phyloP scores from a whole-genome alignment of 2,329 filamentous ascomycete genomes.

The Proliferodiscus dingleyae region DNA sequence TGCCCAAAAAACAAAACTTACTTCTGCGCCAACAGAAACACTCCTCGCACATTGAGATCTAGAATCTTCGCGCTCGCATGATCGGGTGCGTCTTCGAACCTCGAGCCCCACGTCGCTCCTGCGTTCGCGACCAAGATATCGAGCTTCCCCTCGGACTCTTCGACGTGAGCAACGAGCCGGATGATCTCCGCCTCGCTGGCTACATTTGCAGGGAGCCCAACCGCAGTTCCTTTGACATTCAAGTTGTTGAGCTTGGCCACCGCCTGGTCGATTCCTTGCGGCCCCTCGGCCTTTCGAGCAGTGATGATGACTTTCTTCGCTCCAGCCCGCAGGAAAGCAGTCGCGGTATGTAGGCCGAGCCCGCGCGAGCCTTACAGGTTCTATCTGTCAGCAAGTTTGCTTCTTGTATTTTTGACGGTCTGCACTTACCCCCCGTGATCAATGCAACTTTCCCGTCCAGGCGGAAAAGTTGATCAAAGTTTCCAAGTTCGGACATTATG shows the following conservation, averaged over 20 bases:
- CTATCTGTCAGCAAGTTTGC: no score
- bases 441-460: no score
- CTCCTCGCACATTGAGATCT: conserved; percentile 65
- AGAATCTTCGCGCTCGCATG: conserved; percentile 61
- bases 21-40: conserved; percentile 55
- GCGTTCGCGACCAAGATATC: conserved; percentile 70
- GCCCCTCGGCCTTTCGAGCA: conserved; percentile 63
- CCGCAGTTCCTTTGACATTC: conserved; percentile 51
- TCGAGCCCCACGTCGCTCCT: conserved; percentile 64
- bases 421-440: no score
- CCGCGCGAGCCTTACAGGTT: no score
- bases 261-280: conserved; percentile 50
- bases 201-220: conserved; percentile 62
- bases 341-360: no score
- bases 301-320: conserved; percentile 68
- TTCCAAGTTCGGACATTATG: no score
- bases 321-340: no score
- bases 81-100: conserved; percentile 59
- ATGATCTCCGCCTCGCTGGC: conserved; percentile 58
- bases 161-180: conserved; percentile 52
- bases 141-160: conserved; percentile 51
- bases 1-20: no score
- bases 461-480: no score
- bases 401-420: no score
- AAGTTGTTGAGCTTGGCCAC: conserved; percentile 61